Evolutionary conservation across 2,329 filamentous ascomycete species (phyloP).

Genomic region (Arthrobotrys iridis): DNA sequence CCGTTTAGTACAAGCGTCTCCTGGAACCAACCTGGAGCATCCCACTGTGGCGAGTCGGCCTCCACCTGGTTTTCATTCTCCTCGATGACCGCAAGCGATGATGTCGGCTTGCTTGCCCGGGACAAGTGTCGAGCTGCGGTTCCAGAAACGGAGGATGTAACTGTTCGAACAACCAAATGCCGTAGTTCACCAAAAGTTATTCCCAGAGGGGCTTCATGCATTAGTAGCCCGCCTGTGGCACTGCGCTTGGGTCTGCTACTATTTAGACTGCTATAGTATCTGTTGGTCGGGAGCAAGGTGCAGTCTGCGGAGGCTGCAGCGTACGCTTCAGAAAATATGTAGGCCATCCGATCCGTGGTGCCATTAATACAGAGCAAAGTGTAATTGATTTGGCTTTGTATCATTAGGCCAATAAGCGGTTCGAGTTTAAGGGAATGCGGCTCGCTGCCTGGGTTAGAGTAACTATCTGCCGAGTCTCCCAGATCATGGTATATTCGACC

Average conservation of each 20-base stretch:
- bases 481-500: constrained; percentile 57
- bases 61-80: constrained; percentile 40
- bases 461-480: constrained; percentile 53
- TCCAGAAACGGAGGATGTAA: constrained; percentile 59
- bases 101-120: background rate
- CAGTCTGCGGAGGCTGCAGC: constrained; percentile 49
- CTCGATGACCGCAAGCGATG: constrained; percentile 48
- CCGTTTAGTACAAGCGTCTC: constrained; percentile 58
- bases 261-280: constrained; percentile 51
- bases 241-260: background rate
- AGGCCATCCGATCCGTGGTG: constrained; percentile 60
- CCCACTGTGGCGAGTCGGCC: constrained; percentile 57
- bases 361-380: constrained; percentile 59
- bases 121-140: constrained; percentile 58
- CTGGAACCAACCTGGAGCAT: constrained; percentile 58
- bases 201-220: constrained; percentile 59
- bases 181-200: constrained; percentile 57
- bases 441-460: constrained; percentile 57
- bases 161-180: constrained; percentile 59
- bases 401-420: constrained; percentile 57
- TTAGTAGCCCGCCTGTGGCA: constrained; percentile 54
- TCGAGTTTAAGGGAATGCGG: constrained; percentile 59
- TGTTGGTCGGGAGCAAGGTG: constrained; percentile 57
- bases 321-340: constrained; percentile 58
- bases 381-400: constrained; percentile 59